phyloP scores from a whole-genome alignment of 768 basidiomycete genomes.

The Neoboletus subvelutipes region DNA sequence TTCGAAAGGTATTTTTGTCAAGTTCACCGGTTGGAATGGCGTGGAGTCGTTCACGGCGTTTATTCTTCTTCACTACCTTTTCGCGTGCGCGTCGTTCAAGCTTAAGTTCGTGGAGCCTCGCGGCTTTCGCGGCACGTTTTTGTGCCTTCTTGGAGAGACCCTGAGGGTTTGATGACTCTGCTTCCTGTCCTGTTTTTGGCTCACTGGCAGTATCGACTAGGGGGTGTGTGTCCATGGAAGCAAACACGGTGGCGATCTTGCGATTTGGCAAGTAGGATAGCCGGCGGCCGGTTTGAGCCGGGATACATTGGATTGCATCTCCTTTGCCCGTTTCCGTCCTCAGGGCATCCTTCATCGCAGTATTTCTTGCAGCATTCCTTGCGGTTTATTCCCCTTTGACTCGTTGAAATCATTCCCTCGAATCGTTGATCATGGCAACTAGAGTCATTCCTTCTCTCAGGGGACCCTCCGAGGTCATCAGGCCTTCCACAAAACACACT shows the following conservation, averaged over 20 bases:
- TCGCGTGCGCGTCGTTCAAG: conserved; percentile 73
- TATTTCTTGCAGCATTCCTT: conserved; percentile 7
- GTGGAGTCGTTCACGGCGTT: conserved; percentile 58
- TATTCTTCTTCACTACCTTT: conserved; percentile 74
- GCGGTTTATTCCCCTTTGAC: neutral
- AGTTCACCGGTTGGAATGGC: conserved; percentile 51
- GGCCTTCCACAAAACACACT: conserved; percentile 63
- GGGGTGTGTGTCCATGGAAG: conserved; percentile 18
- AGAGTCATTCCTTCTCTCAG: conserved; percentile 21
- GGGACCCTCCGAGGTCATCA: conserved; percentile 46
- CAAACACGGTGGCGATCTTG: neutral
- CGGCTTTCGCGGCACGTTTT: conserved; percentile 73
- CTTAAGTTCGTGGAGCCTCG: conserved; percentile 63
- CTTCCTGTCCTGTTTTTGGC: conserved; percentile 13
- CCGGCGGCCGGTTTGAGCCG: conserved; percentile 26
- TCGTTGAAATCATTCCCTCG: neutral
- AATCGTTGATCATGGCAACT: conserved; percentile 13
- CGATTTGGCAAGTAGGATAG: conserved; percentile 5
- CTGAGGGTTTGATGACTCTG: conserved; percentile 16
- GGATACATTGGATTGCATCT: neutral
- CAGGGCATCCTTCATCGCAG: conserved; percentile 1
- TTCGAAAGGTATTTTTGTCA: conserved; percentile 26
- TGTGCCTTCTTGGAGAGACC: conserved; percentile 74
- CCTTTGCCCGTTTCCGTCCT: neutral
- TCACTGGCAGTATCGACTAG: conserved; percentile 15